phyloP scores from a whole-genome alignment of 495 filamentous ascomycete species.

The Barbatosphaeria neglecta region DNA sequence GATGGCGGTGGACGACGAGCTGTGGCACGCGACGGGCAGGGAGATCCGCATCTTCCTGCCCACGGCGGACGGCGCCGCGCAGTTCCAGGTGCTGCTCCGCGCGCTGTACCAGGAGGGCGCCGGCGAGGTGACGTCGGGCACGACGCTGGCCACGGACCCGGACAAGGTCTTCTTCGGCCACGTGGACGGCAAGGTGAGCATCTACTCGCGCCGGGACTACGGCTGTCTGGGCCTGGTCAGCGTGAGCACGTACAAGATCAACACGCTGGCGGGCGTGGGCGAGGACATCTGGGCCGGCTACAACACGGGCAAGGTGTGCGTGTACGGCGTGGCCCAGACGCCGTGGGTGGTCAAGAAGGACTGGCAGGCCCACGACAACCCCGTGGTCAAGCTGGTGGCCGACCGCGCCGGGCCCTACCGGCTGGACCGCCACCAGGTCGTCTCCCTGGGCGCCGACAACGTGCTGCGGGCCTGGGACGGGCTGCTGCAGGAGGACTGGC shows the following conservation, averaged over 20 bases:
- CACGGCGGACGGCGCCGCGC: slow-evolving; percentile 45
- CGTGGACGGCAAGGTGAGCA: slow-evolving; percentile 82
- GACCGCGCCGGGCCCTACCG: slow-evolving; percentile 81
- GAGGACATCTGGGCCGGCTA: slow-evolving; percentile 86
- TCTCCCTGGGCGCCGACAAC: slow-evolving; percentile 83
- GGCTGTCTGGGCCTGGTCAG: slow-evolving; percentile 65
- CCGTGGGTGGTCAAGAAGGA: slow-evolving; percentile 91
- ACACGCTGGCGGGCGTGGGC: slow-evolving; percentile 71
- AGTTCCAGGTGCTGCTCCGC: slow-evolving; percentile 59
- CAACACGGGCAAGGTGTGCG: slow-evolving; percentile 88
- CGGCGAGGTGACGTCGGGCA: slow-evolving; percentile 82
- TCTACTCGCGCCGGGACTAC: slow-evolving; percentile 70
- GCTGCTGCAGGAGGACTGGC: slow-evolving; percentile 84
- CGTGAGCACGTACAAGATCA: slow-evolving; percentile 92
- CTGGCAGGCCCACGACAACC: slow-evolving; percentile 80
- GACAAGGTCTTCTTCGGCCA: slow-evolving; percentile 86
- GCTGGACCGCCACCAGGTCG: slow-evolving; percentile 72
- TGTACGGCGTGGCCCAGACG: slow-evolving; percentile 71
- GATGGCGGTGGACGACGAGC: slow-evolving; percentile 60
- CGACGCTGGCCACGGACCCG: slow-evolving; percentile 59
- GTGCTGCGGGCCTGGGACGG: slow-evolving; percentile 84
- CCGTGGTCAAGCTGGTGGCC: slow-evolving; percentile 62
- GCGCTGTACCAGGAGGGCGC: slow-evolving; percentile 54
- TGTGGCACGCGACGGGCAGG: slow-evolving; percentile 86
- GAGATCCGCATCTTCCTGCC: slow-evolving; percentile 78